Conservation (phyloP, 2,329 filamentous ascomycete genomes). For the Dactylellina parvicollis region DNA sequence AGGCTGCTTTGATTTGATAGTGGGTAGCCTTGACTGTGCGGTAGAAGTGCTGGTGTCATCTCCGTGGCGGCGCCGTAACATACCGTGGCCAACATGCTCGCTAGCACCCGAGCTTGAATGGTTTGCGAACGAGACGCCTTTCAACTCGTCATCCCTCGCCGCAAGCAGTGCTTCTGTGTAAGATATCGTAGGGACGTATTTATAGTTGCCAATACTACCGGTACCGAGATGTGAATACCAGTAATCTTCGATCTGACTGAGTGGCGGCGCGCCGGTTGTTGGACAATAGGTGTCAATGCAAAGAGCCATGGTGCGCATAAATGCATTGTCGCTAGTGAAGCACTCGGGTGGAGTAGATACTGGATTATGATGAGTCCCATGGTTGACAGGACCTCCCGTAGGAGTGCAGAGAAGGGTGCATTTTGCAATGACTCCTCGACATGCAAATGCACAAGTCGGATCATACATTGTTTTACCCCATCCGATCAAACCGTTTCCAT, state of each 20-base stretch:
- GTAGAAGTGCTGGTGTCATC: slow-evolving; percentile 50
- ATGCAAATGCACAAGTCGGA: slow-evolving; percentile 60
- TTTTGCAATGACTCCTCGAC: slow-evolving; percentile 58
- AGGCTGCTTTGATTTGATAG: slow-evolving; percentile 56
- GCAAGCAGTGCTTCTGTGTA: slow-evolving; percentile 57
- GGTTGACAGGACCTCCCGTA: slow-evolving; percentile 46
- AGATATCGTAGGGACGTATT: slow-evolving; percentile 58
- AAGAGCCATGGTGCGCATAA: slow-evolving; percentile 60
- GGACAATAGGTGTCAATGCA: slow-evolving; percentile 61
- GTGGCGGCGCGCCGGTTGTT: slow-evolving; percentile 53
- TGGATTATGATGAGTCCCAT: slow-evolving; percentile 57
- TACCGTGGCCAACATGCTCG: slow-evolving; percentile 57
- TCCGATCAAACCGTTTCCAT: slow-evolving; percentile 59
- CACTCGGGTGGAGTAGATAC: slow-evolving; percentile 58
- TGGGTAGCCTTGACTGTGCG: slow-evolving; percentile 56
- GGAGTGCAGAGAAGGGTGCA: slow-evolving; percentile 60
- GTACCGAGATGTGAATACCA: slow-evolving; percentile 59
- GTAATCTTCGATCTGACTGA: slow-evolving; percentile 57
- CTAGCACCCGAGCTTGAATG: slow-evolving; percentile 56
- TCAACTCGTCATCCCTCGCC: slow-evolving; percentile 12
- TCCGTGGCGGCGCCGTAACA: slow-evolving; percentile 58
- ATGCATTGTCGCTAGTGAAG: slow-evolving; percentile 58
- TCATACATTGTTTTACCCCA: slow-evolving; percentile 61
- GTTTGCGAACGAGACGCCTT: slow-evolving; percentile 34
- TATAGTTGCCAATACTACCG: slow-evolving; percentile 57